phyloP scores from a whole-genome alignment of 2,329 filamentous ascomycete genomes.

The Colletotrichum endophyticum region DNA sequence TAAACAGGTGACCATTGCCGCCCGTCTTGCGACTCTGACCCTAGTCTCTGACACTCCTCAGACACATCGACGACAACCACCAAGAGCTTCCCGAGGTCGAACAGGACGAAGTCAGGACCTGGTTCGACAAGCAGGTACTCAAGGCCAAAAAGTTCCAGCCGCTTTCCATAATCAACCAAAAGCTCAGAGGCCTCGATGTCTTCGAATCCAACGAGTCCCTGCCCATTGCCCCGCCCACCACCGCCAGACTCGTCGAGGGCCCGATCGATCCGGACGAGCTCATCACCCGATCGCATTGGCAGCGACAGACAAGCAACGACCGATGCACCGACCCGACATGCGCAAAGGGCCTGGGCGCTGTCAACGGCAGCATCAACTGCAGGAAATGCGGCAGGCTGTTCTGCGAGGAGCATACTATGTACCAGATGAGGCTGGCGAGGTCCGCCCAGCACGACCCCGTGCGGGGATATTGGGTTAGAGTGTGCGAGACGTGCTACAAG shows the following conservation, averaged over 20 bases:
- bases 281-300: conserved; percentile 90
- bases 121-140: conserved; percentile 93
- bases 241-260: conserved; percentile 46
- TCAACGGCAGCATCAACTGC: conserved; percentile 89
- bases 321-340: conserved; percentile 87
- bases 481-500: conserved; percentile 99
- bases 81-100: conserved; percentile 87
- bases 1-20: conserved; percentile 68
- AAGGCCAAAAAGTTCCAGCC: conserved; percentile 95
- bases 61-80: conserved; percentile 83
- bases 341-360: conserved; percentile 76
- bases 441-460: conserved; percentile 90
- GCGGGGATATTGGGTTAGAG: conserved; percentile 88
- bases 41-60: conserved; percentile 17
- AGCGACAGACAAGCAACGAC: conserved; percentile 75
- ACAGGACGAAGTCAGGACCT: conserved; percentile 94
- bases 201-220: conserved; percentile 87
- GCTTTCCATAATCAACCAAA: conserved; percentile 89
- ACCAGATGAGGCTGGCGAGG: conserved; percentile 96
- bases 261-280: conserved; percentile 83
- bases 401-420: conserved; percentile 98
- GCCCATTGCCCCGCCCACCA: conserved; percentile 28
- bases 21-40: not conserved
- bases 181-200: conserved; percentile 88
- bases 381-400: conserved; percentile 91